Conservation (phyloP, 441 rosid genomes). For the Populus trichocarpa region DNA sequence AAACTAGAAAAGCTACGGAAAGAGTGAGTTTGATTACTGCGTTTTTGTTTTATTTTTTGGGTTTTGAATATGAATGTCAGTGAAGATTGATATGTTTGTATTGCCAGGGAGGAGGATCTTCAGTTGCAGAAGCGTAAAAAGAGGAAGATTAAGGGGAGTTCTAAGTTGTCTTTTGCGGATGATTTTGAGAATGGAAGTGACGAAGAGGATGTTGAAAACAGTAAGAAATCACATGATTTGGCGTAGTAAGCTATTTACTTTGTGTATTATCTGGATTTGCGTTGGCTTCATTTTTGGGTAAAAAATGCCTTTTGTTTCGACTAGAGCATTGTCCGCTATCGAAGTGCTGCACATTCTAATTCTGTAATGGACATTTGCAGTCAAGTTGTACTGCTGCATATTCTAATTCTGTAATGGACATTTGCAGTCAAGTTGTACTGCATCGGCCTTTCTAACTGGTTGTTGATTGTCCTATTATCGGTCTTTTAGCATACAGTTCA, state of each 20-base stretch:
- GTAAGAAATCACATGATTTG: slow-evolving; percentile 33
- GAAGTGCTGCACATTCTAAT: neutral
- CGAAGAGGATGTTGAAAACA: slow-evolving; percentile 56
- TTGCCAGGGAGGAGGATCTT: slow-evolving; percentile 80
- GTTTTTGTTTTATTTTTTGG: neutral
- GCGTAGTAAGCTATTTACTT: neutral
- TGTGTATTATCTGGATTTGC: neutral
- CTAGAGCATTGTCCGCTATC: neutral
- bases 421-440: neutral
- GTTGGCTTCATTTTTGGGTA: neutral
- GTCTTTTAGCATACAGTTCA: neutral
- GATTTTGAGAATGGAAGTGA: slow-evolving; percentile 81
- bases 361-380: neutral
- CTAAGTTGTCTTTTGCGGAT: slow-evolving; percentile 79
- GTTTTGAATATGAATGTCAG: neutral
- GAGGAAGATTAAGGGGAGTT: slow-evolving; percentile 73
- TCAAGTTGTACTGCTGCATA: neutral
- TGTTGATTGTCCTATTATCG: neutral
- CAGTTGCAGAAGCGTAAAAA: slow-evolving; percentile 82
- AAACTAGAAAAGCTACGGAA: slow-evolving; percentile 83
- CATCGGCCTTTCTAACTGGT: neutral
- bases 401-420: neutral
- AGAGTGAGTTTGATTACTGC: slow-evolving; percentile 50
- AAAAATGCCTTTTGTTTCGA: neutral
- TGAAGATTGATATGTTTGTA: slow-evolving; percentile 2